Evolutionary conservation across 495 filamentous ascomycete genomes (phyloP).

Genomic region (Penicillium lagena): DNA sequence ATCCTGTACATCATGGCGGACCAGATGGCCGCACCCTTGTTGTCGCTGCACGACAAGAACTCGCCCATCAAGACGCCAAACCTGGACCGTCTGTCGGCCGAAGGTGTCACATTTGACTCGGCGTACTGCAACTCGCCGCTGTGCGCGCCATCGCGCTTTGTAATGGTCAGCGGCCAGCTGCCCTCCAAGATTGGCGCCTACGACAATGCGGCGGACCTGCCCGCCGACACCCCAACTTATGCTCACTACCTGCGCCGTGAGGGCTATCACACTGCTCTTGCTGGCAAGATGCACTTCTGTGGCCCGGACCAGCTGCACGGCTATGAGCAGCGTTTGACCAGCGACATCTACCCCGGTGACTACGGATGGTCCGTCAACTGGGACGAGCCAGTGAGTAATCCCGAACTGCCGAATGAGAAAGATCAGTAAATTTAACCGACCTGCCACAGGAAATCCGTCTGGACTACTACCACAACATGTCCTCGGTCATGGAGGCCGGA

Average conservation of each 20-base stretch:
- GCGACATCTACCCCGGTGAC: slow-evolving; percentile 87
- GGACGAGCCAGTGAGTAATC: slow-evolving; percentile 59
- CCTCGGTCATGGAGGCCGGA: slow-evolving; percentile 80
- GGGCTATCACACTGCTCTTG: slow-evolving; percentile 82
- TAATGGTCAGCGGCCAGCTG: slow-evolving; percentile 81
- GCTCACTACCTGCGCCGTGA: slow-evolving; percentile 80
- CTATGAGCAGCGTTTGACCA: slow-evolving; percentile 82
- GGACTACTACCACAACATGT: slow-evolving; percentile 91
- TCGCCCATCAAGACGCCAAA: slow-evolving; percentile 83
- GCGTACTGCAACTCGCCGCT: slow-evolving; percentile 88
- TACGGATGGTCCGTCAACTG: slow-evolving; percentile 87
- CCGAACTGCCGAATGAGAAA: background rate
- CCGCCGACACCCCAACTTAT: slow-evolving; percentile 73
- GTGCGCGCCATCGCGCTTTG: slow-evolving; percentile 82
- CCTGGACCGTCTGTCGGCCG: slow-evolving; percentile 69
- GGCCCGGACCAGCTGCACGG: slow-evolving; percentile 83
- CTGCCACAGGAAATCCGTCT: slow-evolving; percentile 54
- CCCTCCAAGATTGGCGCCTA: slow-evolving; percentile 82
- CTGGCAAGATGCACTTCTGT: slow-evolving; percentile 94
- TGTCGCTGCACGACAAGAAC: slow-evolving; percentile 74
- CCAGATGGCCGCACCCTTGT: slow-evolving; percentile 78
- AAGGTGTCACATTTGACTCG: slow-evolving; percentile 76
- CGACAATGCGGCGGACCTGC: slow-evolving; percentile 76
- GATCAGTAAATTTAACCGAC: background rate
- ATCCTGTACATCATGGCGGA: slow-evolving; percentile 90